Evolutionary conservation across 768 basidiomycete species (phyloP).

Genomic region (Coprinopsis sp.): DNA sequence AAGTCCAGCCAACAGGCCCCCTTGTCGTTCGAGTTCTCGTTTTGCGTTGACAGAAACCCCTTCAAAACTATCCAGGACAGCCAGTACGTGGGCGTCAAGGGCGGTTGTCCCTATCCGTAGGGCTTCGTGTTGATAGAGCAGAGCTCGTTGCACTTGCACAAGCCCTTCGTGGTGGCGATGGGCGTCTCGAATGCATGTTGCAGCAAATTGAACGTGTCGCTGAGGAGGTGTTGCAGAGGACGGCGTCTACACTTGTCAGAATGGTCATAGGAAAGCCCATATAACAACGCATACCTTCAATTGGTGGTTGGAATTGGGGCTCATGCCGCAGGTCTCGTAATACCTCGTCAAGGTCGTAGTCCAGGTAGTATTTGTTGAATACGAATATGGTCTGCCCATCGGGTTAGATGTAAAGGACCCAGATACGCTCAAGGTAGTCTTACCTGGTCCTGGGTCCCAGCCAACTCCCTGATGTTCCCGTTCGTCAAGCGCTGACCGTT

Average conservation of each 20-base stretch:
- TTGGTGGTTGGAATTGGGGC: constrained; percentile 59
- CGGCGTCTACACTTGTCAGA: constrained; percentile 38
- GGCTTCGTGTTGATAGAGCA: constrained; percentile 66
- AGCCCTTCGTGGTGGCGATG: constrained; percentile 62
- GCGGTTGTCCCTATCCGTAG: constrained; percentile 67
- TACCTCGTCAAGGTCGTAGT: constrained; percentile 62
- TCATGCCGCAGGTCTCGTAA: constrained; percentile 58
- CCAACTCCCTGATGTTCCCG: constrained; percentile 72
- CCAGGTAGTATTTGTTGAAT: constrained; percentile 79
- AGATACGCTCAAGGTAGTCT: constrained; percentile 13
- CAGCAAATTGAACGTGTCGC: constrained; percentile 58
- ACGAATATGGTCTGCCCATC: constrained; percentile 61
- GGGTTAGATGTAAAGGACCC: not conserved
- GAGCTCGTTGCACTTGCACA: constrained; percentile 42
- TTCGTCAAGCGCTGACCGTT: constrained; percentile 71
- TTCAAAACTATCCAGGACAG: constrained; percentile 67
- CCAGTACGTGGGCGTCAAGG: constrained; percentile 69
- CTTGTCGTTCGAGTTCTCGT: constrained; percentile 68
- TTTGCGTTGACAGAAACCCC: constrained; percentile 48
- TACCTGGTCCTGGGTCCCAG: constrained; percentile 72
- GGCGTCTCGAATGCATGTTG: constrained; percentile 61
- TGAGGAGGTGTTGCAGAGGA: constrained; percentile 70
- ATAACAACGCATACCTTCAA: constrained; percentile 51
- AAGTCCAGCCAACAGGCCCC: constrained; percentile 53
- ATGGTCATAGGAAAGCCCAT: constrained; percentile 1